Conservation (phyloP, 2,329 filamentous ascomycete genomes). For the Cladosporium sp. region DNA sequence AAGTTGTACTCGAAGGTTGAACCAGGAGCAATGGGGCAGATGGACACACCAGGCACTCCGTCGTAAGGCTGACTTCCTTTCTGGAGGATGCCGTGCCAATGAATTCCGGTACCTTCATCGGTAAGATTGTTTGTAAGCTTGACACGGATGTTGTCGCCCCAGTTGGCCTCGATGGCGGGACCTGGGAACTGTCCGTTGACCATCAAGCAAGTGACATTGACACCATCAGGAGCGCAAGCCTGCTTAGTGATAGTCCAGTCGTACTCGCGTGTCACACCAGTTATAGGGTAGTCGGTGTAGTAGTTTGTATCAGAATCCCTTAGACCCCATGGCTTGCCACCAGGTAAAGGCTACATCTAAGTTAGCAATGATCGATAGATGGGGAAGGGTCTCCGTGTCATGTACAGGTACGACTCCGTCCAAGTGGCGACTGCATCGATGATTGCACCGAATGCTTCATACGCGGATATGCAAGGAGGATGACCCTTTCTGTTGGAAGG, state of each 20-base stretch:
- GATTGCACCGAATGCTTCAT: neutral
- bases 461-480: neutral
- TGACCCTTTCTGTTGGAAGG: too few relatives aligned
- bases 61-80: conserved; percentile 40
- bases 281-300: conserved; percentile 30
- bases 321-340: conserved; percentile 29
- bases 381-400: neutral
- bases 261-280: conserved; percentile 32
- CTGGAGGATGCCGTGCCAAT: conserved; percentile 45
- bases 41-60: conserved; percentile 43
- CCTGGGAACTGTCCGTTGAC: conserved; percentile 30
- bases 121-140: conserved; percentile 39
- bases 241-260: conserved; percentile 28
- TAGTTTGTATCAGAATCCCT: conserved; percentile 31
- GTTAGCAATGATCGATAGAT: neutral
- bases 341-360: conserved; percentile 1
- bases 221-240: conserved; percentile 31
- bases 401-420: neutral
- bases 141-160: conserved; percentile 43
- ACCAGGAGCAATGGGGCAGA: conserved; percentile 46
- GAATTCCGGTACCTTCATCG: conserved; percentile 40
- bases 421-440: neutral
- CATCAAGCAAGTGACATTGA: conserved; percentile 23
- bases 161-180: conserved; percentile 31
- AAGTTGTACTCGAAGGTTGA: conserved; percentile 42